Evolutionary conservation across 352 stramenopile genomes (phyloP).

Genomic region (Blastocystis sp.): DNA sequence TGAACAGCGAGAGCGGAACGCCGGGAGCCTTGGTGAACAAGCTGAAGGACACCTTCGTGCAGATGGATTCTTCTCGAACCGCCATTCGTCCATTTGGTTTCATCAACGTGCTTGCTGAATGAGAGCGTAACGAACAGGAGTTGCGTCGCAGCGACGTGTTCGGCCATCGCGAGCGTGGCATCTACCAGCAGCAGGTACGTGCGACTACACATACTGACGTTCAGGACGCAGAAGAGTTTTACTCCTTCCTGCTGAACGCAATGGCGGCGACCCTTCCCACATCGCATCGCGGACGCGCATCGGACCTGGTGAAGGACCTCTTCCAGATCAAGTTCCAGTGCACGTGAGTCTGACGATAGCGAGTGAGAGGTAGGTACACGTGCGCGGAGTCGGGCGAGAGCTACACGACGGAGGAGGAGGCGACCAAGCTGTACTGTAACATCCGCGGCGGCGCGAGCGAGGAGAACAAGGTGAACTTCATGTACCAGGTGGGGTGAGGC

Average conservation of each 20-base stretch:
- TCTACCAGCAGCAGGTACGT: conserved; percentile 62
- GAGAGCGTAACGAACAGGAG: neutral
- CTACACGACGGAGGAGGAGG: conserved; percentile 84
- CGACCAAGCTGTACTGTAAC: conserved; percentile 94
- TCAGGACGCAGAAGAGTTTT: conserved; percentile 85
- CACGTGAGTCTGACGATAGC: neutral
- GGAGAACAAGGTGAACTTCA: conserved; percentile 88
- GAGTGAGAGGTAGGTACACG: neutral
- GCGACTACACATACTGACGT: too few relatives aligned
- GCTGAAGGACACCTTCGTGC: conserved; percentile 15
- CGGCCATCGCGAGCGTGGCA: neutral
- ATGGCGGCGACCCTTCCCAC: conserved; percentile 71
- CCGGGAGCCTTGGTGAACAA: conserved; percentile 7
- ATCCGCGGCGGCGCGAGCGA: conserved; percentile 82
- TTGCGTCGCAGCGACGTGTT: conserved; percentile 51
- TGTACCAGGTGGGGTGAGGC: conserved; percentile 74
- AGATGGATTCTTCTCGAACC: neutral
- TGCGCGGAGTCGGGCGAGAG: conserved; percentile 77
- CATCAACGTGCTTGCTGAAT: neutral
- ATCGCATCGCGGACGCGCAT: neutral
- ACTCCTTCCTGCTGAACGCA: conserved; percentile 75
- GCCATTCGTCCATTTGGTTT: conserved; percentile 31
- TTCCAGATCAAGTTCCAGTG: conserved; percentile 82
- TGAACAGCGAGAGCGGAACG: neutral
- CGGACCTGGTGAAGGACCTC: conserved; percentile 70